A percentile compares a stretch with the other conserved stretches of the same genome.
Conservation (phyloP, 768 basidiomycete genomes). For the Mycena olivaceomarginata region DNA sequence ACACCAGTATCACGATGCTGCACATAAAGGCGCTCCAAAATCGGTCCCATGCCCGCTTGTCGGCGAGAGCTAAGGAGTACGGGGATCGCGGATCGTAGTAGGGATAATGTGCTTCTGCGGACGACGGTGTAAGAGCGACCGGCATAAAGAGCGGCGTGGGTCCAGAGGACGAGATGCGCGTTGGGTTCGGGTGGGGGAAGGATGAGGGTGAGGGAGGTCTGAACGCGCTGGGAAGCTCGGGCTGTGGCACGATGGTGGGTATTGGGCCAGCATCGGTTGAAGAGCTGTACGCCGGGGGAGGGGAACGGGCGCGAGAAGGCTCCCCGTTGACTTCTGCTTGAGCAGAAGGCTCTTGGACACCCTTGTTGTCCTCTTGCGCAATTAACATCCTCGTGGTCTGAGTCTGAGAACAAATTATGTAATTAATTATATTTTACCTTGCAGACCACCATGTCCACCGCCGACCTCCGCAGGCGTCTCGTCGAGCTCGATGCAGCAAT, state of each 20-base stretch:
- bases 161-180: conserved; percentile 20
- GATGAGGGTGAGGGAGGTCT: conserved; percentile 43
- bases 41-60: conserved; percentile 29
- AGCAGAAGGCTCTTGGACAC: conserved; percentile 7
- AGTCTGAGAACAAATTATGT: not conserved
- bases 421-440: not conserved
- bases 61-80: conserved; percentile 42
- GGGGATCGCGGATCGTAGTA: conserved; percentile 45
- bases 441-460: not conserved
- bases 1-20: conserved; percentile 12
- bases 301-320: conserved; percentile 21
- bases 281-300: conserved; percentile 35
- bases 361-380: conserved; percentile 17
- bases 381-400: conserved; percentile 22
- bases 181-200: conserved; percentile 39
- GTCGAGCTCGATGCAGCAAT: not conserved
- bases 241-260: conserved; percentile 8
- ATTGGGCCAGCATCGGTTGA: not conserved
- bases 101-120: conserved; percentile 26
- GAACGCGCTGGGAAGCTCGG: conserved; percentile 42
- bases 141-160: conserved; percentile 40
- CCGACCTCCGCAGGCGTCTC: conserved; percentile 10
- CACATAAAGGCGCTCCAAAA: conserved; percentile 40
- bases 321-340: conserved; percentile 13
- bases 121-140: not conserved